These are phyloP conservation scores for Gloeostereum incarnatum DNA, from an alignment of 768 basidiomycete genomes.

Conservation along the genomic window DNA sequence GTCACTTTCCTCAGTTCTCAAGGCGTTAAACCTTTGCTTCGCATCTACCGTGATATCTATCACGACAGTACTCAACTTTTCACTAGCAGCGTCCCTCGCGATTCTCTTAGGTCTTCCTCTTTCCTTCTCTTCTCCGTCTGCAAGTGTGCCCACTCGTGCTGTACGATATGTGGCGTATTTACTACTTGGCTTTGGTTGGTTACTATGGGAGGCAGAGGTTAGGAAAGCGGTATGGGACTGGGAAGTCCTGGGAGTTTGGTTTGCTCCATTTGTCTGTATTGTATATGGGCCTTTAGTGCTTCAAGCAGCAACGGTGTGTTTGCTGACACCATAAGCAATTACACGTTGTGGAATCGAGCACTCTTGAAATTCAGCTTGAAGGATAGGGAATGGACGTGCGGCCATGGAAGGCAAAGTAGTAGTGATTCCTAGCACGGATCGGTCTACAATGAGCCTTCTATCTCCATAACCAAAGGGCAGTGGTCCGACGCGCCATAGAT, in stretches of 20 bases:
- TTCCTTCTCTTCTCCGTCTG: conserved; percentile 28
- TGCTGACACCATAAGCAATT: no score
- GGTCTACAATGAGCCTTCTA: conserved; percentile 33
- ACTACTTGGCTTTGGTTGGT: conserved; percentile 48
- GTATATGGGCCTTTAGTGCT: conserved; percentile 68
- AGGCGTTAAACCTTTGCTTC: conserved; percentile 71
- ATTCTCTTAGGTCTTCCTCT: conserved; percentile 31
- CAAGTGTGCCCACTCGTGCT: conserved; percentile 12
- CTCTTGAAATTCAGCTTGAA: no score
- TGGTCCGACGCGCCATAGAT: conserved; percentile 88
- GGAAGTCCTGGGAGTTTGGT: conserved; percentile 76
- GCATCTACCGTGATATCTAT: conserved; percentile 82
- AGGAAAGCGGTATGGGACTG: conserved; percentile 59
- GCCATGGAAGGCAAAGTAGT: no score
- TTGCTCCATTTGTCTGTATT: conserved; percentile 73
- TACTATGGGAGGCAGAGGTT: conserved; percentile 33
- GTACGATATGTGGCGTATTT: conserved; percentile 29
- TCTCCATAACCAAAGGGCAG: conserved; percentile 72
- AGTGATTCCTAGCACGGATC: neutral
- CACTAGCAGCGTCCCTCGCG: conserved; percentile 69
- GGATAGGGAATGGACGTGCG: no score
- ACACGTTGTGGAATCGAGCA: no score
- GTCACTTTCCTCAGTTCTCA: conserved; percentile 42
- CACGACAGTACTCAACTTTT: conserved; percentile 87
- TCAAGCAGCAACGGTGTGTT: conserved; percentile 56